Evolutionary conservation across 768 basidiomycete genomes (phyloP), one percentile per base, ranked within the genome.

Genomic region (Boletus patriciae): DNA sequence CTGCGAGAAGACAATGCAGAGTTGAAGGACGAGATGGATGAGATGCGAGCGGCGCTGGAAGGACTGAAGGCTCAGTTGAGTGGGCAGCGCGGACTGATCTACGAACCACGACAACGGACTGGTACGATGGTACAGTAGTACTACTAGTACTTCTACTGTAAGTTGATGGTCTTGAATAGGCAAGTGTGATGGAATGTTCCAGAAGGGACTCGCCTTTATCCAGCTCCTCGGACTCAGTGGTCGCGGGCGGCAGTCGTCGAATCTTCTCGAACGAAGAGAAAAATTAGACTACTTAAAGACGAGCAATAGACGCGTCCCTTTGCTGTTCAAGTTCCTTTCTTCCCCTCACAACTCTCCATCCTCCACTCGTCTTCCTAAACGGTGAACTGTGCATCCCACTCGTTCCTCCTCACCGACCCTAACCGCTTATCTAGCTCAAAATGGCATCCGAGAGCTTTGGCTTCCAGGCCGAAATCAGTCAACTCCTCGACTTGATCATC

Each of bases 381-480:
- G 16, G 66, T 66, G 60, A 63, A 63, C 40, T 23, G 42, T 33
- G 36, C 31, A 33, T 46, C 56, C 10, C 13, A 18, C 13, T 12
- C 25, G 23, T 9, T 43, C 2, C 16, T 33, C 40, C 49, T 49
- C 38, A 0, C 21, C 42, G 40, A 29, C 40, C 38, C 59, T 67
- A 21, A 74, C 55, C 52, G 19, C 37, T 33, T 47, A 40, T 55
- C 34, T 51, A 61, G 65, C 66, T 69, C 52, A 62, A 57, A 76
- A 88, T 90, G 88, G 84, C 88, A 67, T 76, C 86, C 56, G 91
- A 94, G 79, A 87, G 85, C 79, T 94, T 94, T 76, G 92, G 92
- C 75, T 95, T 95, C 87, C 94, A 98, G 76, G 96, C 96, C 74
- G 96, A 98, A 84, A 98, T 99, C 86, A 90, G 88, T 74, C 97